Base-by-base conservation (phyloP, 345 rosid species). In the Mercurialis annua region DNA sequence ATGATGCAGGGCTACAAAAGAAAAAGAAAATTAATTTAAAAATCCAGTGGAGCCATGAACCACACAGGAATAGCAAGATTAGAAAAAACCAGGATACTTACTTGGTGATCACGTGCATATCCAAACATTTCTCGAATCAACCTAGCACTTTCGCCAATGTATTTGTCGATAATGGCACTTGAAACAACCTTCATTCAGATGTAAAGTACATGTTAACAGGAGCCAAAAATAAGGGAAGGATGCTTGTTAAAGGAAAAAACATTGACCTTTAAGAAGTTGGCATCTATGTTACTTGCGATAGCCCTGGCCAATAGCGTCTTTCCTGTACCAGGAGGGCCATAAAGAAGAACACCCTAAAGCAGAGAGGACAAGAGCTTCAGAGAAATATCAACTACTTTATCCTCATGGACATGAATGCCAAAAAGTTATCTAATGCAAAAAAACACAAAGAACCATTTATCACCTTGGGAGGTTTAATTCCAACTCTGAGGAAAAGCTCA, bases 291-390 rank as follows among this genome's bases (percentile, higher is more conserved):
- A 77, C 99, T 95, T 18, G 99, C 98, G 56, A 95, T 95, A 65
- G 99, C 99, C 76, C 98, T 87, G 6, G 99, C 99, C 58, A 94
- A 79, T 57, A 94, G 79, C 18, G 99, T 94, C 84, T 94, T 92
- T 38, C 99, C 99, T 5, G 99, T 91, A 29, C 98, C 99, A 0
- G 99, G 99, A 82, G 99, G 99, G 62, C 97, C 99, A 83, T 94
- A 94, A 40, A 94, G 87, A 78, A 94, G 98, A 40, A 89, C 98
- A 65, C 99, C 98, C 98, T 93, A 80, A 61, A 73, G 61, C n/a
- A 69, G 51, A 34, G 51, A 61, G 59, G 18, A 48, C 2, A 10
- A 67, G 26, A 50, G 30, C 50, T 66, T 42, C 54, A 36, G 69
- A 72, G 31, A 30, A 34, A 60, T 8, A 18, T n/a, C 57, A 59